Percentiles rank a stretch among this genome's conserved stretches.
phyloP scores from a whole-genome alignment of 345 rosid genomes.

The Citrus australasica region DNA sequence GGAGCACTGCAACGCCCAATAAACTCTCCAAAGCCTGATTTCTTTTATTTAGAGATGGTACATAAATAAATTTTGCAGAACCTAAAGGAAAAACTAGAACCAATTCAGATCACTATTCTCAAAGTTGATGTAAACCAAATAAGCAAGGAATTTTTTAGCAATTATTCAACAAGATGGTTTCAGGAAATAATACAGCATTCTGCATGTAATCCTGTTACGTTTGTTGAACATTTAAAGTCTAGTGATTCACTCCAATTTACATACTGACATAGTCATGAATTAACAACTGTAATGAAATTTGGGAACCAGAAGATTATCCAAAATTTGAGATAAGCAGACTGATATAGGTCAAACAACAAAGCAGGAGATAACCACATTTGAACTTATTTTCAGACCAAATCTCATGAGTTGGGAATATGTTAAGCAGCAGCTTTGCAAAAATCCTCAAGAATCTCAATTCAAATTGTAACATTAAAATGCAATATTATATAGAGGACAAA shows the following conservation, averaged over 20 bases:
- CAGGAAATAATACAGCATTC: neutral
- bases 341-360: neutral
- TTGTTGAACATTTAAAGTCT: neutral
- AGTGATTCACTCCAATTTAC: slow-evolving; percentile 5
- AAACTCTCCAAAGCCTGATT: neutral
- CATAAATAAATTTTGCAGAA: neutral
- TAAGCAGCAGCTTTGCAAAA: neutral
- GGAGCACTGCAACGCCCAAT: neutral
- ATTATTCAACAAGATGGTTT: neutral
- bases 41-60: neutral
- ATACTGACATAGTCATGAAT: neutral
- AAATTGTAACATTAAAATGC: neutral
- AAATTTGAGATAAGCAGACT: neutral
- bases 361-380: neutral
- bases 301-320: neutral
- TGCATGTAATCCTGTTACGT: neutral
- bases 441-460: neutral
- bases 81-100: neutral
- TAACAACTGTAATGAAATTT: neutral
- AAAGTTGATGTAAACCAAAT: neutral
- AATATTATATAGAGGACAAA: neutral
- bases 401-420: neutral
- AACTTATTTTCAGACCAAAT: neutral
- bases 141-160: neutral
- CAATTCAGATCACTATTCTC: neutral